A percentile compares a stretch with the other conserved stretches of the same genome.
These are phyloP conservation scores for Cytospora chrysosperma DNA, from an alignment of 2,329 filamentous ascomycete species.

Conservation along the genomic window DNA sequence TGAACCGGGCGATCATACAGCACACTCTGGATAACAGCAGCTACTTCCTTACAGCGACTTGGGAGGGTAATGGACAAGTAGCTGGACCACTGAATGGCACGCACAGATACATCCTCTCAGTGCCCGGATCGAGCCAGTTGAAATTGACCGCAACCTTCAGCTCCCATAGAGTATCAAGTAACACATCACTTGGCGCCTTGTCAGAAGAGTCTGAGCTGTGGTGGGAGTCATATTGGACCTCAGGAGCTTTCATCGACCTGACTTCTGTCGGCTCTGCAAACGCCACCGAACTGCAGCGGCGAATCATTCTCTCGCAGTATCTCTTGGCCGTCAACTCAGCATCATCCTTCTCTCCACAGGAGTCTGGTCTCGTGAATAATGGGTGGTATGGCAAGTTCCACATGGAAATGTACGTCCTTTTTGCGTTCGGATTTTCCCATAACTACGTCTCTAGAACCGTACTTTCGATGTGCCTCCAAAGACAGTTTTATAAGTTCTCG, in stretches of 20 bases:
- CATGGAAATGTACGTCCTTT: constrained; percentile 42
- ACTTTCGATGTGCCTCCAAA: too few relatives aligned
- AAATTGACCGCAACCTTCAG: constrained; percentile 37
- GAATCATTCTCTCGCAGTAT: constrained; percentile 53
- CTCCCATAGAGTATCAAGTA: constrained; percentile 26
- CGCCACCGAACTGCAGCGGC: constrained; percentile 51
- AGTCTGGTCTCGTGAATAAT: constrained; percentile 50
- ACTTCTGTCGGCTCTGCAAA: constrained; percentile 39
- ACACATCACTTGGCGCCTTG: constrained; percentile 31
- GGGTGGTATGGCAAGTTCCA: constrained; percentile 59
- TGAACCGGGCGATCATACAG: constrained; percentile 38
- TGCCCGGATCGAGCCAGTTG: constrained; percentile 29
- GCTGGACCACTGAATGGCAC: constrained; percentile 35
- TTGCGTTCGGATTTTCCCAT: too few relatives aligned
- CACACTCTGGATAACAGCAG: constrained; percentile 44
- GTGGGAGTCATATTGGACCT: constrained; percentile 52
- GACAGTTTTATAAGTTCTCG: too few relatives aligned
- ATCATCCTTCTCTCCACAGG: constrained; percentile 47
- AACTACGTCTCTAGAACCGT: too few relatives aligned
- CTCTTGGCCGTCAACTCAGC: constrained; percentile 52
- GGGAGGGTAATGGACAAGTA: constrained; percentile 38
- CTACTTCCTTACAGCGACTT: constrained; percentile 42
- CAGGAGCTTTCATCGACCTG: constrained; percentile 52
- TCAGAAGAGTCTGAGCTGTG: constrained; percentile 37
- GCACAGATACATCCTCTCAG: constrained; percentile 44